These are phyloP conservation scores for Coemansia sp. DNA, from an alignment of 192 early-diverging fungal genomes.

Conservation along the genomic window DNA sequence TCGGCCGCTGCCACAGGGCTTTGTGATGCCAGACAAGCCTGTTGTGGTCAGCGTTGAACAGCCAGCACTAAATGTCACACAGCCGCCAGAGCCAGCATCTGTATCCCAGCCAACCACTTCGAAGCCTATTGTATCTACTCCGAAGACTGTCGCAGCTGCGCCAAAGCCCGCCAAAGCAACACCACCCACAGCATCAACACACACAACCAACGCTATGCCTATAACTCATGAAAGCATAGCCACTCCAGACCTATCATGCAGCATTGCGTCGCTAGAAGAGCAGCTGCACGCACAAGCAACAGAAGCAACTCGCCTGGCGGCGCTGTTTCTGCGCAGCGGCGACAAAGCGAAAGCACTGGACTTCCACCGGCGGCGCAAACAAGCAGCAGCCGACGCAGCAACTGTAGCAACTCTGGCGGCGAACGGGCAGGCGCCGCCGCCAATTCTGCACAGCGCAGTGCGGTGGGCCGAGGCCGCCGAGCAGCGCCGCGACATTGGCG, in stretches of 20 bases:
- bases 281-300: constrained; percentile 21
- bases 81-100: too few relatives aligned
- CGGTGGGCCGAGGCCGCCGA: constrained; percentile 34
- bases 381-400: constrained; percentile 33
- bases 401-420: constrained; percentile 23
- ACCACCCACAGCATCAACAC: neutral
- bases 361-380: constrained; percentile 44
- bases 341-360: constrained; percentile 42
- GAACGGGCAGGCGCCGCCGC: constrained; percentile 25
- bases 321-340: constrained; percentile 28
- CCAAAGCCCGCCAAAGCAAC: neutral
- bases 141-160: neutral
- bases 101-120: too few relatives aligned
- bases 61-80: neutral
- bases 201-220: neutral
- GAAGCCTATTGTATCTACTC: neutral
- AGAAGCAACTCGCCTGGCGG: constrained; percentile 32
- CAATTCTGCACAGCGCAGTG: constrained; percentile 36
- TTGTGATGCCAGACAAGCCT: constrained; percentile 1
- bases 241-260: constrained; percentile 6
- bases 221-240: neutral
- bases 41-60: neutral
- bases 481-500: constrained; percentile 45
- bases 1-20: constrained; percentile 3
- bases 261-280: constrained; percentile 25